phyloP scores from a whole-genome alignment of 2,329 filamentous ascomycete species.

The Coniella vitis region DNA sequence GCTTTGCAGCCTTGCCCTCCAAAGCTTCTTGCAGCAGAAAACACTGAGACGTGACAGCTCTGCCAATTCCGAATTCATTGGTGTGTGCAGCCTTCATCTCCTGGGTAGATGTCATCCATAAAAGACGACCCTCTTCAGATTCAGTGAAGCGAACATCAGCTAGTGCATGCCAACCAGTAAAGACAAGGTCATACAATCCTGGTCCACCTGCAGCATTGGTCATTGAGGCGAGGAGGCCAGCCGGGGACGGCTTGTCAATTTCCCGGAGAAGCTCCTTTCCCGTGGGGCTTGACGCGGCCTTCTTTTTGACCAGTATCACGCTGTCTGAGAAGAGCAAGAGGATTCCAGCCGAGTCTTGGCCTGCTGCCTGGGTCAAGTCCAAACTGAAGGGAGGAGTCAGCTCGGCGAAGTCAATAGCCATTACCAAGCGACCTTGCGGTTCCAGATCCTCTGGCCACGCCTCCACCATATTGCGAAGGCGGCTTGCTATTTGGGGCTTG shows the following conservation, averaged over 20 bases:
- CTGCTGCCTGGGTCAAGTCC: slow-evolving; percentile 32
- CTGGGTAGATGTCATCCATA: slow-evolving; percentile 62
- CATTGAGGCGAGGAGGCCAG: slow-evolving; percentile 55
- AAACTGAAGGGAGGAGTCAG: slow-evolving; percentile 61
- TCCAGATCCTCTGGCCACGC: slow-evolving; percentile 68
- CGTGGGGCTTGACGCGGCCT: slow-evolving; percentile 52
- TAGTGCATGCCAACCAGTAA: slow-evolving; percentile 65
- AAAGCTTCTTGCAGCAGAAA: slow-evolving; percentile 70
- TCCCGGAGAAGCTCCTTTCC: slow-evolving; percentile 77
- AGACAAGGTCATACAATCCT: slow-evolving; percentile 63
- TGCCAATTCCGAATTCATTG: slow-evolving; percentile 40
- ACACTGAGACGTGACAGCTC: slow-evolving; percentile 53
- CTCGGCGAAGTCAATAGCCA: slow-evolving; percentile 74
- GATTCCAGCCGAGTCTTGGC: slow-evolving; percentile 54
- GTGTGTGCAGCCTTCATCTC: slow-evolving; percentile 51
- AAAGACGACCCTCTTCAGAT: slow-evolving; percentile 53
- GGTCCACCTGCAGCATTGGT: slow-evolving; percentile 56
- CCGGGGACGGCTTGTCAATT: slow-evolving; percentile 70
- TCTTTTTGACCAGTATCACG: slow-evolving; percentile 69
- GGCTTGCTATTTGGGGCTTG: slow-evolving; percentile 66
- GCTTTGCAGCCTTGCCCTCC: slow-evolving; percentile 68
- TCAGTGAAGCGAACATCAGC: slow-evolving; percentile 68
- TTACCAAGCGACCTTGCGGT: slow-evolving; percentile 71
- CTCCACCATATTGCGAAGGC: slow-evolving; percentile 69
- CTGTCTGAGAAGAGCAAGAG: slow-evolving; percentile 81